A percentile compares a stretch with the other conserved stretches of the same genome.
These are phyloP conservation scores for Paradendryphiella salina DNA, from an alignment of 2,329 filamentous ascomycete genomes.

Conservation along the genomic window DNA sequence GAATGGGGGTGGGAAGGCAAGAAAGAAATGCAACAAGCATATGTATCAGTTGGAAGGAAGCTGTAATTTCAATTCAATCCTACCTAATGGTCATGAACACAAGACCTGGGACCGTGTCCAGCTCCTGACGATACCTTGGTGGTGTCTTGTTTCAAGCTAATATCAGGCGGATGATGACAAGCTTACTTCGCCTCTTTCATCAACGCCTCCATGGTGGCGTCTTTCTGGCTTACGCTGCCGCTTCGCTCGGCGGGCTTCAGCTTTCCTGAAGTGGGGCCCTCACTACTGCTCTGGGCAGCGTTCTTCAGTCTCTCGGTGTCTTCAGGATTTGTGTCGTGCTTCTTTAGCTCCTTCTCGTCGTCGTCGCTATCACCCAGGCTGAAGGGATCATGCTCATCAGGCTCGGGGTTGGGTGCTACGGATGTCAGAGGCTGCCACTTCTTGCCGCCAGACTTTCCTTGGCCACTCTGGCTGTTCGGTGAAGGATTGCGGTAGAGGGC, in stretches of 20 bases:
- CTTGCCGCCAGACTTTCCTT: slow-evolving; percentile 66
- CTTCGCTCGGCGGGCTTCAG: slow-evolving; percentile 48
- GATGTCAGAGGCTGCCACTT: slow-evolving; percentile 96
- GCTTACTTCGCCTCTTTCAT: slow-evolving; percentile 45
- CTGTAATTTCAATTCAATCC: background rate
- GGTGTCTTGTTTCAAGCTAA: background rate
- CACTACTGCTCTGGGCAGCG: slow-evolving; percentile 48
- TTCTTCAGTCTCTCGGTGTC: slow-evolving; percentile 57
- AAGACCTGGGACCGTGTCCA: background rate
- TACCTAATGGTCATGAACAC: background rate
- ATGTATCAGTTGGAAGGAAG: background rate
- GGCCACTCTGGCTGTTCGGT: slow-evolving; percentile 36
- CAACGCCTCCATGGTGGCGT: slow-evolving; percentile 53
- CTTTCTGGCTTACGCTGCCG: slow-evolving; percentile 50
- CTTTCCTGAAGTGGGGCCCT: slow-evolving; percentile 29
- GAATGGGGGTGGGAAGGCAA: background rate
- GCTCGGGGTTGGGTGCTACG: slow-evolving; percentile 80
- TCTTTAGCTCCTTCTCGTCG: slow-evolving; percentile 69
- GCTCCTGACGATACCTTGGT: background rate
- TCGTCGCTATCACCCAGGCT: slow-evolving; percentile 95
- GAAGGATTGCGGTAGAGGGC: slow-evolving; percentile 64
- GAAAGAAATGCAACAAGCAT: background rate
- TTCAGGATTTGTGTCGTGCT: slow-evolving; percentile 62
- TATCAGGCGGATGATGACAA: background rate
- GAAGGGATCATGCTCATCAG: slow-evolving; percentile 88